Evolutionary conservation across 2,329 filamentous ascomycete genomes (phyloP), one percentile per base, ranked within the genome.

Genomic region (Fusarium secorum): DNA sequence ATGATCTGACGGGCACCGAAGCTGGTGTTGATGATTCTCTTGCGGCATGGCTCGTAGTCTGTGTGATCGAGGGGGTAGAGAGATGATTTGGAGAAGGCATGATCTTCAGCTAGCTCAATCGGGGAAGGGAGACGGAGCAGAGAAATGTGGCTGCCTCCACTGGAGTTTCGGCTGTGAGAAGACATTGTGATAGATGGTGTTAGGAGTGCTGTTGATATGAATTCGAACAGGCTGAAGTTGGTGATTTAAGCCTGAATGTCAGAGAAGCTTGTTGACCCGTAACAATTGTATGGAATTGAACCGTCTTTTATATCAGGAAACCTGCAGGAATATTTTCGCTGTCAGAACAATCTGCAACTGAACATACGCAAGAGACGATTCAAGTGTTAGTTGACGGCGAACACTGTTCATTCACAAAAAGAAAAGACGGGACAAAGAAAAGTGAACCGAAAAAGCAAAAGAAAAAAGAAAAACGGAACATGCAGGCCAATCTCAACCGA

Each of bases 201-300:
- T 6, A 10, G 2, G 4, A 13, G 14, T 28, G 13, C 2, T 13
- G 14, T 17, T 1, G 7, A 38, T 26, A 24, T 15, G 18, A 28
- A 28, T 51, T 15, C 9, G 18, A 36, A 26, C 18, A 7, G 3
- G 7, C 9, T 26, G 18, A 4, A n/a, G 22, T 36, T 26, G 22
- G 2, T 26, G 9, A 8, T 7, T 15, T 4, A 15, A 17, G 18
- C 38, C 18, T 52, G 22, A 20, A 13, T n/a, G 18, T 7, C 0
- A n/a, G 18, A n/a, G 33, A 28, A 26, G 13, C 3, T 2, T n/a
- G 22, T 4, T 38, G 18, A 13, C 4, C 5, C 15, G 5, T 3
- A 4, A 11, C 4, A 1, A 9, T 5, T 1, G 5, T 3, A 7
- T 17, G 18, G 7, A 0, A 3, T n/a, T 6, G 3, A 28, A 2